phyloP scores from a whole-genome alignment of 208 protist genomes.

The Leishmania lainsoni region DNA sequence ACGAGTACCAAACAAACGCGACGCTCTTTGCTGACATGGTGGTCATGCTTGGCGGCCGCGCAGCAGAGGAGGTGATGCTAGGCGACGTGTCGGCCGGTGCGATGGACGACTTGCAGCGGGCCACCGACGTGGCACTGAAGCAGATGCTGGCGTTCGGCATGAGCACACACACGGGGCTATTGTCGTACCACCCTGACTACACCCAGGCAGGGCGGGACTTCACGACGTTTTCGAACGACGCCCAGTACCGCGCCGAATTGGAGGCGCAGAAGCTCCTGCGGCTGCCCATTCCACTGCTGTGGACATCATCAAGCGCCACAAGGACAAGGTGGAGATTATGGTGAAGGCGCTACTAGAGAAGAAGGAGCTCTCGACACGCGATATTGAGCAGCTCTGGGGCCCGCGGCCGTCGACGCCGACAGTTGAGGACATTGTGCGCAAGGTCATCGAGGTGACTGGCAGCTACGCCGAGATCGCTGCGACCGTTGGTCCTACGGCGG shows the following conservation, averaged over 20 bases:
- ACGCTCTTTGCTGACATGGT: slow-evolving; percentile 88
- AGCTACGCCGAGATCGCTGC: slow-evolving; percentile 10
- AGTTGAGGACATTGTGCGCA: slow-evolving; percentile 50
- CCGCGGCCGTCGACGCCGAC: slow-evolving; percentile 68
- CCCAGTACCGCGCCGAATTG: slow-evolving; percentile 78
- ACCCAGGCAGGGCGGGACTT: slow-evolving; percentile 82
- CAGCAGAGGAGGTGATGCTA: slow-evolving; percentile 88
- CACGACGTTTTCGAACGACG: slow-evolving; percentile 76
- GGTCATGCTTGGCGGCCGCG: slow-evolving; percentile 86
- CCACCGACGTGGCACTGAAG: slow-evolving; percentile 85
- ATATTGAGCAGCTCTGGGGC: slow-evolving; percentile 80
- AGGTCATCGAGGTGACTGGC: slow-evolving; percentile 20
- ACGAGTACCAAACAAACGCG: slow-evolving; percentile 88
- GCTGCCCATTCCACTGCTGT: slow-evolving; percentile 68
- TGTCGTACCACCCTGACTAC: slow-evolving; percentile 84
- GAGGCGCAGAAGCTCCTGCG: slow-evolving; percentile 61
- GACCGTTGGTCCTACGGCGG: slow-evolving; percentile 17
- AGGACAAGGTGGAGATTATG: slow-evolving; percentile 62
- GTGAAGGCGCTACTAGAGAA: slow-evolving; percentile 65
- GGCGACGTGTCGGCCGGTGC: slow-evolving; percentile 87
- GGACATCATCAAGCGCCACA: slow-evolving; percentile 53
- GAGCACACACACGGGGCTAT: slow-evolving; percentile 71
- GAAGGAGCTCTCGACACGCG: slow-evolving; percentile 74
- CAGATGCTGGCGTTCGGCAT: slow-evolving; percentile 87
- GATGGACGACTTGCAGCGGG: slow-evolving; percentile 89